Evolutionary conservation across 495 filamentous ascomycete species (phyloP), one percentile per base, ranked within the genome.

Genomic region (Cercophora newfieldiana): DNA sequence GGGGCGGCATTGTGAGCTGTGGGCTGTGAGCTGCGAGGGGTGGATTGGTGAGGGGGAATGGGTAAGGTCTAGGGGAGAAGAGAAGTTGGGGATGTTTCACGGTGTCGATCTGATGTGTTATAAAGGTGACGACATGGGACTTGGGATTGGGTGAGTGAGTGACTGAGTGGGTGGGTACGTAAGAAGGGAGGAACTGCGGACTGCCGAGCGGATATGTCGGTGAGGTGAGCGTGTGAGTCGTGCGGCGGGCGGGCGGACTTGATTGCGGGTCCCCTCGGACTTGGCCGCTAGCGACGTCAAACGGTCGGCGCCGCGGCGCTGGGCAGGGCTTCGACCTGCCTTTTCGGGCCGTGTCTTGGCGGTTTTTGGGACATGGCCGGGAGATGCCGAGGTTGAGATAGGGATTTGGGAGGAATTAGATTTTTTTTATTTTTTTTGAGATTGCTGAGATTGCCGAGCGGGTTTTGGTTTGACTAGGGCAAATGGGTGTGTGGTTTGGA

Each of bases 1-100:
- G 73, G 18, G 65, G 24, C 8, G 67, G 58, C 70, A 70, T 71
- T 12, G 22, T 61, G 59, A 33, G 30, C 4, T 12, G 4, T 12
- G 10, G 37, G 37, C 2, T 44, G 12, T 44, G 10, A 16, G 10
- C 30, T 12, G 30, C n/a, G 37, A 14, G 37, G 10, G 37, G 18
- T 44, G 10, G 37, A 44, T 44, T 8, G 37, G 12, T 5, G 37
- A 44, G 12, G 3, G 12, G 2, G 4, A 33, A 33, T 6, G 37
- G 37, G 2, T 2, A 14, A 44, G 12, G 37, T 2, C 37, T 44
- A 14, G 37, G n/a, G n/a, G n/a, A n/a, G n/a, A n/a, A n/a, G n/a
- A n/a, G n/a, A n/a, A n/a, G n/a, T n/a, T n/a, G n/a, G n/a, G n/a
- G n/a, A n/a, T n/a, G n/a, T n/a, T n/a, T 44, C 10, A 8, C 18